phyloP scores from a whole-genome alignment of 1,284 basidiomycete species.

The Ustilago curta region DNA sequence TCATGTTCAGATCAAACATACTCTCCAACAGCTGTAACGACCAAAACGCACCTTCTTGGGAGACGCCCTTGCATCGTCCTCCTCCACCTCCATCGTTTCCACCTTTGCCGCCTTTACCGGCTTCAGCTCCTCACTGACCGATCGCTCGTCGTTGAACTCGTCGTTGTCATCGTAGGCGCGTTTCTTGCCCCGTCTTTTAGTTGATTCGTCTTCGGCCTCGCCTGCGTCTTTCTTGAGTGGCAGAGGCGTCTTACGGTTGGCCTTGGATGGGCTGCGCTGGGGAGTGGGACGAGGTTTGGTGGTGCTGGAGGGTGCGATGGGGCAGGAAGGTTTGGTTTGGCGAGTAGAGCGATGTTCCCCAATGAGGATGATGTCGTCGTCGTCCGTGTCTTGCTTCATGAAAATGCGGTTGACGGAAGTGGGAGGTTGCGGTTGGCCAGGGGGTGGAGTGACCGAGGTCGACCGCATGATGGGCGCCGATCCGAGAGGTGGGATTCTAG shows the following conservation, averaged over 20 bases:
- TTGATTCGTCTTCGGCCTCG: not conserved
- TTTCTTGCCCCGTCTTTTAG: slow-evolving; percentile 4
- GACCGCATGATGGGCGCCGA: slow-evolving; percentile 8
- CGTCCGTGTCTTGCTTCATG: not conserved
- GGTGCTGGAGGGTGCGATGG: not conserved
- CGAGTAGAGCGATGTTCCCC: slow-evolving; percentile 9
- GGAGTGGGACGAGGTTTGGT: not conserved
- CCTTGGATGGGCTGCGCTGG: not conserved
- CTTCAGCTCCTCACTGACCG: slow-evolving; percentile 7
- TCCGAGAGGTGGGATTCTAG: not conserved
- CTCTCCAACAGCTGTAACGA: too few relatives aligned
- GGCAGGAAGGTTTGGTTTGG: not conserved
- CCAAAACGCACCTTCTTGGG: slow-evolving; percentile 2
- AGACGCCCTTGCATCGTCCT: not conserved
- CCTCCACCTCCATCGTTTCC: not conserved
- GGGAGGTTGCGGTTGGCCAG: not conserved
- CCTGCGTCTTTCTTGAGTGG: not conserved
- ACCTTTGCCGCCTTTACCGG: not conserved
- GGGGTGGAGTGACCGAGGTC: slow-evolving; percentile 12
- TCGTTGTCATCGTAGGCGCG: slow-evolving; percentile 1
- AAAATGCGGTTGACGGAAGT: not conserved
- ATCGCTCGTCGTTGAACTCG: not conserved
- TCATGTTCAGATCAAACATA: not conserved
- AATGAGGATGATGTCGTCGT: slow-evolving; percentile 17
- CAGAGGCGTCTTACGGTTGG: not conserved